Percentiles rank a stretch among this genome's conserved stretches.
Evolutionary conservation across 1,284 basidiomycete genomes (phyloP).

Genomic region (Somion occarium): DNA sequence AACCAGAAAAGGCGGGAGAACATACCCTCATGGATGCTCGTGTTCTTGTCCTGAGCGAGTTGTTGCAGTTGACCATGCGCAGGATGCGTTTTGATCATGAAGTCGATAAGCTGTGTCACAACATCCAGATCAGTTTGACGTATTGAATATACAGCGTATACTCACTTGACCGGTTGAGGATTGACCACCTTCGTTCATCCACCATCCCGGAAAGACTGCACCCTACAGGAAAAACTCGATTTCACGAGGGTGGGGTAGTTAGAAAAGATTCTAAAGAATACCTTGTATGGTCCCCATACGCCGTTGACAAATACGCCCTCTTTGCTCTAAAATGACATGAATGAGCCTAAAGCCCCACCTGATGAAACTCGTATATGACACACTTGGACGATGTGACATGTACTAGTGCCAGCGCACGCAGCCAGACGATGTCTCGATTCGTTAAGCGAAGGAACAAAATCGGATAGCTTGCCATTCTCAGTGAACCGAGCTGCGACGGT

Average conservation of each 20-base stretch:
- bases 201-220: slow-evolving; percentile 88
- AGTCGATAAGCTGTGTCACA: slow-evolving; percentile 88
- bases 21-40: slow-evolving; percentile 55
- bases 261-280: slow-evolving; percentile 19
- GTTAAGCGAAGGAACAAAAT: slow-evolving; percentile 51
- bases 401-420: slow-evolving; percentile 93
- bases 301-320: slow-evolving; percentile 87
- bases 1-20: not conserved
- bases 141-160: slow-evolving; percentile 13
- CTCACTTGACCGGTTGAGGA: slow-evolving; percentile 92
- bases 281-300: slow-evolving; percentile 96
- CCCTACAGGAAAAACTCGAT: slow-evolving; percentile 38
- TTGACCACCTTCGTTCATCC: slow-evolving; percentile 99
- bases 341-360: too few species aligned
- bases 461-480: slow-evolving; percentile 47
- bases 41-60: slow-evolving; percentile 46
- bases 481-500: slow-evolving; percentile 84
- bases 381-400: slow-evolving; percentile 90
- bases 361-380: too few species aligned
- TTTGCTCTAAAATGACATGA: slow-evolving; percentile 48
- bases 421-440: slow-evolving; percentile 84
- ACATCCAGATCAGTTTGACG: slow-evolving; percentile 56
- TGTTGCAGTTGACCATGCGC: slow-evolving; percentile 73
- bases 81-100: slow-evolving; percentile 89
- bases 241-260: not conserved